These are phyloP conservation scores for Agrostemma githago DNA, from an alignment of 148 eudicot genomes.

Conservation along the genomic window DNA sequence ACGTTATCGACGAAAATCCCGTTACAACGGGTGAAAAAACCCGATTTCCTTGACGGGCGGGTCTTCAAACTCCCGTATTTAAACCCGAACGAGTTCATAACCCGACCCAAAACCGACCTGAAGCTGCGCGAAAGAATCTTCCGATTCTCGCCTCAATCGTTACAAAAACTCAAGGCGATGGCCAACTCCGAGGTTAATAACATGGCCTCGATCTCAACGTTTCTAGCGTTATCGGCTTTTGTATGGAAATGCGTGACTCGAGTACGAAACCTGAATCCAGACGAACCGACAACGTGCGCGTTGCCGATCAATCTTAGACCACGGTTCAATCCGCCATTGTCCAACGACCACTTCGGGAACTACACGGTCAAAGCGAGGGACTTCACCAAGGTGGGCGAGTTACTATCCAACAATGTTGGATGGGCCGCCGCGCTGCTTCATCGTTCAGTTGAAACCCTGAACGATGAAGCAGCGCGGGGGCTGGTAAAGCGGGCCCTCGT, in stretches of 20 bases:
- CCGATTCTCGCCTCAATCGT: conserved; percentile 15
- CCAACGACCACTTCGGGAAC: conserved; percentile 21
- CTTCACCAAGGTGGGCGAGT: neutral
- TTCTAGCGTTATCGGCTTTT: conserved; percentile 20
- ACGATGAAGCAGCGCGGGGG: neutral
- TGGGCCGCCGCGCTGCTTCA: conserved; percentile 19
- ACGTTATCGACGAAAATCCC: neutral
- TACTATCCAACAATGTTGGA: neutral
- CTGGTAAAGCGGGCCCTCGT: neutral
- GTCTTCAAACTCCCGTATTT: neutral
- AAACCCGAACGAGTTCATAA: neutral
- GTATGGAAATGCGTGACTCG: conserved; percentile 26
- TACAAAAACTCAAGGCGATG: conserved; percentile 17
- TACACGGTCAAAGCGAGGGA: neutral
- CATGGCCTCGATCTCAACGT: conserved; percentile 12
- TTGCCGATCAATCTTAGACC: conserved; percentile 13
- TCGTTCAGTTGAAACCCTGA: neutral
- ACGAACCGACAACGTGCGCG: conserved; percentile 16
- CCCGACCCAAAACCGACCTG: neutral
- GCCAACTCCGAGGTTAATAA: conserved; percentile 12
- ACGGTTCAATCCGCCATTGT: conserved; percentile 20
- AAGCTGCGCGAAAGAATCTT: conserved; percentile 19
- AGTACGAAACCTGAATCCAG: neutral
- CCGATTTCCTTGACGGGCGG: neutral
- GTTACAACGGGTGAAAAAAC: neutral